Base-by-base conservation (phyloP, 345 rosid genomes). In the Populus nigra region DNA sequence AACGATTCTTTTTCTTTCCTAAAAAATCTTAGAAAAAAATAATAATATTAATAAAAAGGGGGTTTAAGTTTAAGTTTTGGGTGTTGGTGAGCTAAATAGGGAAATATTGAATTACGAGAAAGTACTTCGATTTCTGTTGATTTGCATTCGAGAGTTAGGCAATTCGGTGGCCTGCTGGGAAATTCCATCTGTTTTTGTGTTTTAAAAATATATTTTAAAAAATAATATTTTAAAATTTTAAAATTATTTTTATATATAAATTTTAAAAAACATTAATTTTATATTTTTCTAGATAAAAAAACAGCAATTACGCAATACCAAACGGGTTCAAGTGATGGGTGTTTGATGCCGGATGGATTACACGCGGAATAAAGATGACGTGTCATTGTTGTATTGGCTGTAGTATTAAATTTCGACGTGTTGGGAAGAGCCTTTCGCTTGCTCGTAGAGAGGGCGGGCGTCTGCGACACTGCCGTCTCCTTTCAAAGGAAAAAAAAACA, bases 371-470 rank as follows among this genome's bases (percentile, higher is more conserved):
- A 1, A 2, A n/a, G 29, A 66, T 57, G 75, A 49, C 33, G 71
- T 84, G 86, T 82, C 82, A 20, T 12, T 10, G 27, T 18, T 0
- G 22, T 39, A 78, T 68, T 84, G 74, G 86, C 13, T 11, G 10
- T 4, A 11, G 8, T 71, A n/a, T 53, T 29, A 41, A 35, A 12
- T 61, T 47, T 45, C 45, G 80, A 76, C 84, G 84, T 69, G 80
- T 73, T 33, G 65, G 63, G 39, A 12, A 35, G 5, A 9, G 55
- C 16, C 16, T 49, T 49, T 16, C 4, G 17, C 55, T 4, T 49
- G 55, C 6, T 1, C 6, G 55, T 49, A 16, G 6, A 49, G 22
- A 5, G 55, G 1, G 55, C 15, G 55, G 0, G 22, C 43, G 10
- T 8, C 43, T 39, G 55, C 55, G 36, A 33, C 36, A 4, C 36